Evolutionary conservation across 371 early-diverging fungal genomes (phyloP).

Genomic region (Apophysomyces ossiformis): DNA sequence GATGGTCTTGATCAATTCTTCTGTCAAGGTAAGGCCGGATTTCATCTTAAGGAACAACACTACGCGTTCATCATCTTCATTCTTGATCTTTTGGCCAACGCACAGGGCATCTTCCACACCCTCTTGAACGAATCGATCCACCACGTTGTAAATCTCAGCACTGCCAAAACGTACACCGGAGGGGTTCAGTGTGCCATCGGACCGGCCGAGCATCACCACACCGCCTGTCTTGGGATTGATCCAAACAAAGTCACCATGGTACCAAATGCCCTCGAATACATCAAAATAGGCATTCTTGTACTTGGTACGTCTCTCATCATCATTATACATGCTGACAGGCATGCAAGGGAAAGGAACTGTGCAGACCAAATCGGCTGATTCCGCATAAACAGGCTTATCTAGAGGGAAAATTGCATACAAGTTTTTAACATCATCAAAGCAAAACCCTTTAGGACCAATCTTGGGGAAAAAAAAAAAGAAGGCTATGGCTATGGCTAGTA

Average conservation of each 20-base stretch:
- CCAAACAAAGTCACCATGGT: slow-evolving; percentile 94
- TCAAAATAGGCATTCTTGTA: slow-evolving; percentile 92
- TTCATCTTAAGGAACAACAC: slow-evolving; percentile 88
- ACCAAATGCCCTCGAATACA: slow-evolving; percentile 85
- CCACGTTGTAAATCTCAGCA: slow-evolving; percentile 94
- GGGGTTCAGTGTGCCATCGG: slow-evolving; percentile 97
- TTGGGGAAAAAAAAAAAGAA: not conserved
- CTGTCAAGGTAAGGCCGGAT: slow-evolving; percentile 37
- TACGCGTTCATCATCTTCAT: slow-evolving; percentile 89
- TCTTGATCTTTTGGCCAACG: slow-evolving; percentile 83
- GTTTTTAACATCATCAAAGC: no score
- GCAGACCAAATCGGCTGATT: slow-evolving; percentile 92
- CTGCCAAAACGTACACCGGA: slow-evolving; percentile 94
- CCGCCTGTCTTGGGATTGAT: slow-evolving; percentile 89
- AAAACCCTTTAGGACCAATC: not conserved
- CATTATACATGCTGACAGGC: slow-evolving; percentile 94
- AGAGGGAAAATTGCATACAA: not conserved
- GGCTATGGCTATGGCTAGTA: not conserved
- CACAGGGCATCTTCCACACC: slow-evolving; percentile 54
- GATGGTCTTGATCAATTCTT: slow-evolving; percentile 60
- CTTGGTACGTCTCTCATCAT: slow-evolving; percentile 72
- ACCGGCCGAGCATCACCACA: slow-evolving; percentile 93
- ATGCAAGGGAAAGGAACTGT: slow-evolving; percentile 94
- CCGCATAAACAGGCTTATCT: slow-evolving; percentile 75
- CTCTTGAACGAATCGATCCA: slow-evolving; percentile 66